A percentile compares a stretch with the other conserved stretches of the same genome.
Evolutionary conservation across 352 stramenopile species (phyloP).

Genomic region (Halophytophthora polymorphica): DNA sequence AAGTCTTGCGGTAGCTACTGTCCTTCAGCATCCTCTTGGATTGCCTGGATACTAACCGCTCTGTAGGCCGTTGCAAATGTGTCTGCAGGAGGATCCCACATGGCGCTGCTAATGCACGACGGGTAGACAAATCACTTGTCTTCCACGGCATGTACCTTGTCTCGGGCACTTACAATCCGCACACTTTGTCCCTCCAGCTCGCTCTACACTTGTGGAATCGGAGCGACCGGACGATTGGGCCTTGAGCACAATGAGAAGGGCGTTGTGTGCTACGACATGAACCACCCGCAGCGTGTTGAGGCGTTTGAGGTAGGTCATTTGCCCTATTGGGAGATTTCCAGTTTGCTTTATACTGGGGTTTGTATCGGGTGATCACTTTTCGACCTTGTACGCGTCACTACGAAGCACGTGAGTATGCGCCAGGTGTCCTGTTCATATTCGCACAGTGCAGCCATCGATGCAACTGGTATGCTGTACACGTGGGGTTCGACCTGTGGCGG

Average conservation of each 20-base stretch:
- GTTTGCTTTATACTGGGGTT: neutral
- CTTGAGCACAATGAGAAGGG: conserved; percentile 47
- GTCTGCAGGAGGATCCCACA: conserved; percentile 78
- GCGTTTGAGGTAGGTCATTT: conserved; percentile 39
- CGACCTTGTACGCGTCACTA: neutral
- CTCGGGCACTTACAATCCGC: neutral
- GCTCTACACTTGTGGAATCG: conserved; percentile 91
- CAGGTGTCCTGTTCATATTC: conserved; percentile 72
- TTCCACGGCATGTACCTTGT: neutral
- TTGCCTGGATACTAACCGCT: neutral
- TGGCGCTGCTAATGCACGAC: conserved; percentile 73
- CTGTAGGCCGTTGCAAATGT: conserved; percentile 60
- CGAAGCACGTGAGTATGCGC: conserved; percentile 39
- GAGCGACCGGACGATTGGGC: conserved; percentile 79
- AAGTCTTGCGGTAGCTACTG: conserved; percentile 1
- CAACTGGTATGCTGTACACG: conserved; percentile 74
- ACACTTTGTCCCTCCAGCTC: conserved; percentile 24
- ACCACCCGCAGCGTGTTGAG: conserved; percentile 57
- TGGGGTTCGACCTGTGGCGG: conserved; percentile 85
- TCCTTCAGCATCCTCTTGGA: neutral
- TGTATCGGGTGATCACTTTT: conserved; percentile 3
- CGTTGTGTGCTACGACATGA: conserved; percentile 59
- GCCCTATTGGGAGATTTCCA: conserved; percentile 15
- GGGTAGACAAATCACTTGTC: conserved; percentile 36
- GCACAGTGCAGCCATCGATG: conserved; percentile 85